These are phyloP conservation scores for Agaricus sinodeliciosus DNA, from an alignment of 768 basidiomycete species.

Conservation along the genomic window DNA sequence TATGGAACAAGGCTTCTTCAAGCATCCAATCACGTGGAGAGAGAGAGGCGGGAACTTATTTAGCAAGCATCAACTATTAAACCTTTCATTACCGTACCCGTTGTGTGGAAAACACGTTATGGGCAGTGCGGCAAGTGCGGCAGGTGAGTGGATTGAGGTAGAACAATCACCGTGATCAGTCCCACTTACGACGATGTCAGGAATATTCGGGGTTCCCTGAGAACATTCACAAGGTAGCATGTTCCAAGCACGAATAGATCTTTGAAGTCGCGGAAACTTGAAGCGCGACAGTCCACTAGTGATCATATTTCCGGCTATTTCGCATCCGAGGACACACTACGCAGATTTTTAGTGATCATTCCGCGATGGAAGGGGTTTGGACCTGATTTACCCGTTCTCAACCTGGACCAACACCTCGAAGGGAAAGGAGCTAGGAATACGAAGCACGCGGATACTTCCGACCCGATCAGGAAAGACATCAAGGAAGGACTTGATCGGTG, in stretches of 20 bases:
- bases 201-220: conserved; percentile 1
- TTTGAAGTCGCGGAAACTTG: conserved; percentile 1
- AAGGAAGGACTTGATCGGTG: background rate
- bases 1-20: conserved; percentile 18
- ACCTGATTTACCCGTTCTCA: background rate
- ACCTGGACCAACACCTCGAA: background rate
- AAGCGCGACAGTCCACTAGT: background rate
- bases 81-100: conserved; percentile 15
- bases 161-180: background rate
- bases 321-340: background rate
- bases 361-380: background rate
- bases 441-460: conserved; percentile 2
- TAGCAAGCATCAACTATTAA: conserved; percentile 1
- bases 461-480: conserved; percentile 1
- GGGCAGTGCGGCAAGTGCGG: background rate
- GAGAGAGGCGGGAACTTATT: conserved; percentile 11
- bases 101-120: background rate
- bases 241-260: background rate
- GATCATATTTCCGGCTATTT: conserved; percentile 2
- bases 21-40: conserved; percentile 24
- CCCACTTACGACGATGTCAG: background rate
- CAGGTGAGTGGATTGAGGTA: background rate
- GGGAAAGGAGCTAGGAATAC: background rate
- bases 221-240: conserved; percentile 7
- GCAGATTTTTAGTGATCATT: background rate